These are phyloP conservation scores for Tuber umbilicatum DNA, from an alignment of 495 filamentous ascomycete genomes.

Conservation along the genomic window DNA sequence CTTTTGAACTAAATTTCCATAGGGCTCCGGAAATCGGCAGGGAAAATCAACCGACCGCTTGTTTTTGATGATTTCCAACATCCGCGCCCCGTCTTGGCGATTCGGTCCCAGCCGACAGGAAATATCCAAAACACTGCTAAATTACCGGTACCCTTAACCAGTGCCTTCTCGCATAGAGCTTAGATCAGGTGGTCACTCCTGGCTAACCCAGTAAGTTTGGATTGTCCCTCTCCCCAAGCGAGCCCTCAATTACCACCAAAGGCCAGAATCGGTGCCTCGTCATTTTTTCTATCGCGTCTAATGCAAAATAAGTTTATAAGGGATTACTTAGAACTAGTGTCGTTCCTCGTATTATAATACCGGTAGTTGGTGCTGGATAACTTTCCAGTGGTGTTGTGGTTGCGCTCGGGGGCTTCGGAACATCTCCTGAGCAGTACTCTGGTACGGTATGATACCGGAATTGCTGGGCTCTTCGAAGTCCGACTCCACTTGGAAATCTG, in stretches of 20 bases:
- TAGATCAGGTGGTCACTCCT: slow-evolving; percentile 36
- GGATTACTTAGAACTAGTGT: neutral
- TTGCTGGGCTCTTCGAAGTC: too few relatives aligned
- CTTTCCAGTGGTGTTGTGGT: neutral
- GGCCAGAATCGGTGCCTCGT: neutral
- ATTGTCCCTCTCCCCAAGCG: neutral
- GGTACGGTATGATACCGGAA: too few relatives aligned
- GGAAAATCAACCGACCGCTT: slow-evolving; percentile 29
- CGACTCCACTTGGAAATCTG: neutral
- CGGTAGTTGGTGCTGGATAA: neutral
- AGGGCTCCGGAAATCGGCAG: slow-evolving; percentile 32
- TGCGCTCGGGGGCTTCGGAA: too few relatives aligned
- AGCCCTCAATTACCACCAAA: neutral
- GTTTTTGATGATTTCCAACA: slow-evolving; percentile 16
- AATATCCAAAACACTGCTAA: slow-evolving; percentile 22
- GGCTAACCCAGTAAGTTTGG: neutral
- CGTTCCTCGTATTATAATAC: neutral
- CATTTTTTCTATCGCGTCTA: neutral
- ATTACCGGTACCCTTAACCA: slow-evolving; percentile 28
- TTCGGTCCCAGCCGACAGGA: slow-evolving; percentile 33
- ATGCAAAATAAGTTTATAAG: neutral
- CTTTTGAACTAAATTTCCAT: slow-evolving; percentile 14
- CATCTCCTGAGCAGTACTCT: too few relatives aligned
- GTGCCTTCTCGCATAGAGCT: slow-evolving; percentile 32
- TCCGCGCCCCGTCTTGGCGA: slow-evolving; percentile 27